Evolutionary conservation across 768 basidiomycete genomes (phyloP).

Genomic region (Mrakia gelida): DNA sequence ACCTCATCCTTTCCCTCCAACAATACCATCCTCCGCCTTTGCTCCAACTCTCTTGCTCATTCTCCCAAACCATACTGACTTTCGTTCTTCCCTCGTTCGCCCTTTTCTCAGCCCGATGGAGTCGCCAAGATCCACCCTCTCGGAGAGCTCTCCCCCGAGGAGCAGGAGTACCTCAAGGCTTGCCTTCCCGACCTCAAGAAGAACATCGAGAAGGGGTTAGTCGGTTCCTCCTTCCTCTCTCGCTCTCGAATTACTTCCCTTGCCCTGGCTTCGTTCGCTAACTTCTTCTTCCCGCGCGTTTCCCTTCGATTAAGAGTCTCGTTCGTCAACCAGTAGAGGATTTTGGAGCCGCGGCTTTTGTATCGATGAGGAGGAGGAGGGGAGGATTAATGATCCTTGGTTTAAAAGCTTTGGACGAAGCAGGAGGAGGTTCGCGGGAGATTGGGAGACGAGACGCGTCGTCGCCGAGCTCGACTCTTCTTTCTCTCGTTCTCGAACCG

Average conservation of each 20-base stretch:
- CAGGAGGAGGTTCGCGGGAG: too few relatives aligned
- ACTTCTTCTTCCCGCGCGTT: background rate
- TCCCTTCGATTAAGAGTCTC: background rate
- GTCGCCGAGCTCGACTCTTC: too few relatives aligned
- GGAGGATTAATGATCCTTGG: background rate
- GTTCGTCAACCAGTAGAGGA: conserved; percentile 19
- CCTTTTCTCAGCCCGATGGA: conserved; percentile 54
- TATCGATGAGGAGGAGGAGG: too few relatives aligned
- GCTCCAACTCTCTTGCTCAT: too few relatives aligned
- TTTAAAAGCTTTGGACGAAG: too few relatives aligned
- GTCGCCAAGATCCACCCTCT: conserved; percentile 87
- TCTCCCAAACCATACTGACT: too few relatives aligned
- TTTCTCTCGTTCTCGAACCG: too few relatives aligned
- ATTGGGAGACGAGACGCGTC: too few relatives aligned
- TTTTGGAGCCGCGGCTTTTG: background rate
- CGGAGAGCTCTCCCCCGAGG: conserved; percentile 71
- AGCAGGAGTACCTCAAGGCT: conserved; percentile 78
- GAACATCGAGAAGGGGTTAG: conserved; percentile 88
- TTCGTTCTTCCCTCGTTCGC: too few relatives aligned
- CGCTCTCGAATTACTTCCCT: too few relatives aligned
- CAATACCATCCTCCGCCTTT: too few relatives aligned
- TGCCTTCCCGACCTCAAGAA: conserved; percentile 90
- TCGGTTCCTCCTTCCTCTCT: background rate
- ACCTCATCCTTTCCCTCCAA: too few relatives aligned
- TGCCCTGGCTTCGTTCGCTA: background rate